Percentiles rank a stretch among this genome's conserved stretches.
These are phyloP conservation scores for Meyerozyma guilliermondii DNA, from an alignment of 1,139 yeast species.

Conservation along the genomic window DNA sequence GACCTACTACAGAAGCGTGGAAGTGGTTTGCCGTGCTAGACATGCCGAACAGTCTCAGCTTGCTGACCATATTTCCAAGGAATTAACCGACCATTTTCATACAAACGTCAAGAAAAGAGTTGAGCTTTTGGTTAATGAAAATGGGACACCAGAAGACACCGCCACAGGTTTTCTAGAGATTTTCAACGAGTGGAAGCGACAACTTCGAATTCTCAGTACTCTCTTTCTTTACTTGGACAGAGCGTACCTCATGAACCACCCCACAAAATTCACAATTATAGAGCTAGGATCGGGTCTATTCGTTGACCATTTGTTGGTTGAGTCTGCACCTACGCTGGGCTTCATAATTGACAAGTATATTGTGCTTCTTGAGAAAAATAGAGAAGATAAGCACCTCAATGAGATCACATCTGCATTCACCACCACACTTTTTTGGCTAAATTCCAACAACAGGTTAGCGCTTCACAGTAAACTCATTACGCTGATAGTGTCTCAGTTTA, in stretches of 20 bases:
- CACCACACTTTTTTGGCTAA: slow-evolving; percentile 4
- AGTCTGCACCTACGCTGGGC: slow-evolving; percentile 7
- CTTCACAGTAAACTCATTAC: slow-evolving; percentile 3
- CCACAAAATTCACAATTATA: slow-evolving; percentile 21
- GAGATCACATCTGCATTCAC: slow-evolving; percentile 1
- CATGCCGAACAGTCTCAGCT: slow-evolving; percentile 29
- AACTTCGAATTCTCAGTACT: slow-evolving; percentile 21
- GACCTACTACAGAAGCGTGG: slow-evolving; percentile 25
- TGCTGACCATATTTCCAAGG: slow-evolving; percentile 15
- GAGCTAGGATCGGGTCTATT: slow-evolving; percentile 20
- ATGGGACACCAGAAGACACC: background rate
- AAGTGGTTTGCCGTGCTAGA: slow-evolving; percentile 29
- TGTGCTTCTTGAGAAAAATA: slow-evolving; percentile 6
- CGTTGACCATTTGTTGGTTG: slow-evolving; percentile 14
- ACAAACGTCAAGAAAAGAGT: background rate
- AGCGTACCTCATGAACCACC: slow-evolving; percentile 29
- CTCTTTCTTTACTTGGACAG: slow-evolving; percentile 34
- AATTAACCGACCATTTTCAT: slow-evolving; percentile 16
- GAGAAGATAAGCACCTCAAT: background rate
- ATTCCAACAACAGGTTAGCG: slow-evolving; percentile 2
- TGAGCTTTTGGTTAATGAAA: background rate
- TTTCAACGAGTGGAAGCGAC: slow-evolving; percentile 22
- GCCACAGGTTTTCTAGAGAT: slow-evolving; percentile 12
- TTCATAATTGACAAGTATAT: slow-evolving; percentile 7
- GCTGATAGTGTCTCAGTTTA: slow-evolving; percentile 3